These are phyloP conservation scores for Gossypium bickii DNA, from an alignment of 345 rosid genomes.

Conservation along the genomic window DNA sequence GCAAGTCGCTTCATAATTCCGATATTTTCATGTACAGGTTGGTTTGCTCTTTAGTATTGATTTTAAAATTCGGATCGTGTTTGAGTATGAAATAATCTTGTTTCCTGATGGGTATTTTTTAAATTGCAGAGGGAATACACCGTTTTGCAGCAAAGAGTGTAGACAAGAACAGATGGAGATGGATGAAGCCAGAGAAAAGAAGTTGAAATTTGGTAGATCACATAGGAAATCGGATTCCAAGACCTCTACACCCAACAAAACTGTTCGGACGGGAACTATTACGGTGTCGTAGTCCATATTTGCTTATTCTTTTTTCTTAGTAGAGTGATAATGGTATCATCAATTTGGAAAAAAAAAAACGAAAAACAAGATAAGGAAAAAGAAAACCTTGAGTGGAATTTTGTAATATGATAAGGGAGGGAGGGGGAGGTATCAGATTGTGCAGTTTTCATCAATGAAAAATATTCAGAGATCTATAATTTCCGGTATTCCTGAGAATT, in stretches of 20 bases:
- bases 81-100: neutral
- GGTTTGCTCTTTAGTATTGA: neutral
- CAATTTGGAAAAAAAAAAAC: neutral
- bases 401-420: neutral
- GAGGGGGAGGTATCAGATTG: neutral
- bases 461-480: neutral
- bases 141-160: constrained; percentile 78
- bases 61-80: neutral
- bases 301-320: neutral
- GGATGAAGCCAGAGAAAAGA: constrained; percentile 54
- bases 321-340: neutral
- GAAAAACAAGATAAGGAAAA: neutral
- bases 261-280: constrained; percentile 46
- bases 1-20: constrained; percentile 54
- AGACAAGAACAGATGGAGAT: constrained; percentile 75
- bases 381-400: neutral
- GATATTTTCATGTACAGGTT: constrained; percentile 96
- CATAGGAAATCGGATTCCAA: constrained; percentile 41
- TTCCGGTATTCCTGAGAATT: neutral
- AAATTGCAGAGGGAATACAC: constrained; percentile 56
- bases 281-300: constrained; percentile 31
- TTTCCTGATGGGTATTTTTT: neutral
- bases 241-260: constrained; percentile 28
- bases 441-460: neutral
- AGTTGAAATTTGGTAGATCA: constrained; percentile 50